phyloP scores from a whole-genome alignment of 1,284 basidiomycete species.

The Vanrija sp. region DNA sequence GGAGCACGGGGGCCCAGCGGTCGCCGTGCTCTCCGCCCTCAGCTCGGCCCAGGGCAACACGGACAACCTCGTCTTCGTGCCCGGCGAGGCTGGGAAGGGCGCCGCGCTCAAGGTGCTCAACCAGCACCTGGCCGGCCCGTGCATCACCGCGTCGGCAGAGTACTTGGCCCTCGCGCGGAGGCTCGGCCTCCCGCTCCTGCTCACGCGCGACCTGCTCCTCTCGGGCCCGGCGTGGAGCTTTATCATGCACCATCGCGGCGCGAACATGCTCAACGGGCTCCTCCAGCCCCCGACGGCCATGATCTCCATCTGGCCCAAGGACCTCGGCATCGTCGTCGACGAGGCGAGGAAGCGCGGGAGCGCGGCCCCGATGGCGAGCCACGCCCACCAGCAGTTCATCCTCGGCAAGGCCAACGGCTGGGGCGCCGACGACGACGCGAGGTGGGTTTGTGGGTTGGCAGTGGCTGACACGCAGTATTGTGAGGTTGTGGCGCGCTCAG shows the following conservation, averaged over 20 bases:
- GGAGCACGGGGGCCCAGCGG: conserved; percentile 1
- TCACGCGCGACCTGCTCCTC: conserved; percentile 9
- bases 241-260: conserved; percentile 19
- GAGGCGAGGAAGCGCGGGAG: conserved; percentile 9
- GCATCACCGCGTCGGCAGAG: conserved; percentile 28
- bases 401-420: conserved; percentile 12
- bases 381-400: conserved; percentile 14
- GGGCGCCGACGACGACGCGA: conserved; percentile 22
- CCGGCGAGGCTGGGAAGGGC: conserved; percentile 22
- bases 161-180: conserved; percentile 23
- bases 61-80: conserved; percentile 12
- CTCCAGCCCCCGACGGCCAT: conserved; percentile 13
- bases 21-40: conserved; percentile 22
- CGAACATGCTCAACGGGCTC: conserved; percentile 19
- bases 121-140: conserved; percentile 16
- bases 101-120: conserved; percentile 19
- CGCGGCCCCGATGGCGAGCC: conserved; percentile 8
- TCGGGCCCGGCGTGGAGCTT: conserved; percentile 11
- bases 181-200: conserved; percentile 20
- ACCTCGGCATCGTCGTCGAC: conserved; percentile 17
- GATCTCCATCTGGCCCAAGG: conserved; percentile 17
- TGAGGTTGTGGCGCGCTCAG: too few species aligned
- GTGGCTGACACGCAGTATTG: too few species aligned
- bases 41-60: conserved; percentile 13
- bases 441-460: conserved; percentile 6